Evolutionary conservation across 495 filamentous ascomycete species (phyloP), one percentile per base, ranked within the genome.

Genomic region (Talaromyces ruber): DNA sequence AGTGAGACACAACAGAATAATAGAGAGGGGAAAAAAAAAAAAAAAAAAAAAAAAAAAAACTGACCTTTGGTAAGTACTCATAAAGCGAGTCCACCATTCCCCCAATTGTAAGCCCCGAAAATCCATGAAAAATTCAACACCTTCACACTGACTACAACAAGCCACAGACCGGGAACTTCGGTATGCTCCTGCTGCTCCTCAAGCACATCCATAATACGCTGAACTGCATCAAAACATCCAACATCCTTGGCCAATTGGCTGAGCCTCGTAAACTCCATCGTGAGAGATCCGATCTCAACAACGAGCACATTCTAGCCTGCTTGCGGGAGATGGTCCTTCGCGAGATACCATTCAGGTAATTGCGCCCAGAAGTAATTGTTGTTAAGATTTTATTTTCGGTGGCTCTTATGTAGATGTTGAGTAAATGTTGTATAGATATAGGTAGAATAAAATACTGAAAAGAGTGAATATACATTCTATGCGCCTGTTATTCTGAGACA

Each of bases 191-290:
- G 93, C 63, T 80, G 84, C 30, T 85, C 81, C 60, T 93, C 88
- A 14, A 98, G 78, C 12, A 84, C 84, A 67, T 97, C 75, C 14
- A 88, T 90, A 66, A 98, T 91, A 22, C 95, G 84, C 64, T 93
- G 89, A 47, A 96, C 81, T 3, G 95, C 95, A 71, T 98, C 94
- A 67, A 90, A 98, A 73, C 96, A 98, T 65, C 86, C 92, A 2
- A 84, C 72, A 57, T 98, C 82, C n/a, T 86, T 81, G 4, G 92
- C 97, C 50, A 98, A 75, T 72, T 98, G 94, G 2, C 94, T 86
- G 34, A 98, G 80, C 5, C 94, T 84, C 3, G 94, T 98, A 68
- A 98, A 98, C 72, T 98, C 94, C 68, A 98, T 78, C 26, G 86
- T 86, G 52, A 98, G 76, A 22, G 91, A 92, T 0, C 92, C 95